phyloP scores from a whole-genome alignment of 139 green algal genomes.

The Chlorella sorokiniana region DNA sequence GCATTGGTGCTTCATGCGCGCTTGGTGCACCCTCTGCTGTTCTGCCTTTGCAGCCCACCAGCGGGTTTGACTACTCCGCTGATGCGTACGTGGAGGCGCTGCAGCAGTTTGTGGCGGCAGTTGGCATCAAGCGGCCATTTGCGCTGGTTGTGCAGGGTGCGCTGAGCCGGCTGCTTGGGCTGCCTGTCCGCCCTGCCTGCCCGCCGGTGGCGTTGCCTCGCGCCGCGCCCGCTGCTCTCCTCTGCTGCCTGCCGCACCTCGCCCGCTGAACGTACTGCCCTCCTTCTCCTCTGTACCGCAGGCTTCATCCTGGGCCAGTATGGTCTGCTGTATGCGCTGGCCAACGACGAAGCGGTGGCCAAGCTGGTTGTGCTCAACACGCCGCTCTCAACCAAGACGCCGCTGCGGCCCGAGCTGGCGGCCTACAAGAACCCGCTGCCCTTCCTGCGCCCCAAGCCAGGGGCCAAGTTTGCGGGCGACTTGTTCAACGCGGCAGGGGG shows the following conservation, averaged over 20 bases:
- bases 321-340: constrained; percentile 67
- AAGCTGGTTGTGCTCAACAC: constrained; percentile 81
- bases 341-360: constrained; percentile 53
- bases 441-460: constrained; percentile 68
- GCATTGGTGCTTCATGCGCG: neutral
- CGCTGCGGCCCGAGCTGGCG: constrained; percentile 77
- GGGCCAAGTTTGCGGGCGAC: constrained; percentile 10
- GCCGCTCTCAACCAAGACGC: constrained; percentile 59
- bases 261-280: no score
- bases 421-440: constrained; percentile 75
- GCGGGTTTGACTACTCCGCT: constrained; percentile 57
- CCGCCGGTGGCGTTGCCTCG: no score
- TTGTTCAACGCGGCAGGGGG: constrained; percentile 62
- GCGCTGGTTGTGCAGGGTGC: constrained; percentile 50
- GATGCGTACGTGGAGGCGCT: constrained; percentile 56
- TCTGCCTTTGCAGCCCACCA: constrained; percentile 27
- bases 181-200: no score
- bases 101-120: constrained; percentile 50
- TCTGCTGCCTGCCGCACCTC: no score
- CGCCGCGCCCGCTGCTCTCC: neutral
- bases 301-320: constrained; percentile 77
- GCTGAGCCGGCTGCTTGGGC: no score
- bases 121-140: constrained; percentile 57
- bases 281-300: neutral
- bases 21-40: neutral